Base-by-base conservation (phyloP, 2,329 filamentous ascomycete species). In the Alternaria longipes region DNA sequence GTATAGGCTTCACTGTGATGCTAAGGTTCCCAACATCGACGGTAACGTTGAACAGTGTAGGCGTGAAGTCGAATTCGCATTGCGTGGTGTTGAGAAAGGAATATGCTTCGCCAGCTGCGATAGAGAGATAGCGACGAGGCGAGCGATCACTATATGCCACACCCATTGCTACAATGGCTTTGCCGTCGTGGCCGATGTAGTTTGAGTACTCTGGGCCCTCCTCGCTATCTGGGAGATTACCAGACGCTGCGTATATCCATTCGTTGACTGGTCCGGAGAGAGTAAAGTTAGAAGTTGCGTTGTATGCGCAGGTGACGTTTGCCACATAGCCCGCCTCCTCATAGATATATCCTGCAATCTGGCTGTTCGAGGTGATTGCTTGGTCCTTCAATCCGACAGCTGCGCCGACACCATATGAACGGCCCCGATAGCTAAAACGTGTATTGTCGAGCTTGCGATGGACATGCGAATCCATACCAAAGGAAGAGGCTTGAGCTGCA, bases 341-440 rank as follows among this genome's bases (percentile, higher is more conserved):
- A 36, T 16, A 36, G 9, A 62, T 58, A 60, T 79, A 81, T 11
- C 65, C 65, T 4, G 66, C 68, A 14, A 64, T 14, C 32, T 68
- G 65, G 9, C 14, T 54, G 40, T 68, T 64, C 18, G 66, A 64
- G 11, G 57, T 49, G 6, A 74, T 70, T 4, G 36, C 22, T 9
- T 60, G 50, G 42, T 74, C 72, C 42, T 63, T 67, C 5, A 74
- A 60, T 12, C 70, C 69, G 8, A 79, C 73, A n/a, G 81, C 76
- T 47, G 79, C 79, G 56, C 80, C 81, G 20, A 82, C 79, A 67
- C 80, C 81, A 67, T 81, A 82, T 1, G 80, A 78, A 66, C 81
- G 78, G 46, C 70, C 70, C 5, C 58, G 54, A 54, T 73, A 73
- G 50, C 69, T 73, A 56, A 70, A 74, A 22, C 68, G 70, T 1